Base-by-base conservation (phyloP, 352 stramenopile species). In the Globisporangium viniferum region DNA sequence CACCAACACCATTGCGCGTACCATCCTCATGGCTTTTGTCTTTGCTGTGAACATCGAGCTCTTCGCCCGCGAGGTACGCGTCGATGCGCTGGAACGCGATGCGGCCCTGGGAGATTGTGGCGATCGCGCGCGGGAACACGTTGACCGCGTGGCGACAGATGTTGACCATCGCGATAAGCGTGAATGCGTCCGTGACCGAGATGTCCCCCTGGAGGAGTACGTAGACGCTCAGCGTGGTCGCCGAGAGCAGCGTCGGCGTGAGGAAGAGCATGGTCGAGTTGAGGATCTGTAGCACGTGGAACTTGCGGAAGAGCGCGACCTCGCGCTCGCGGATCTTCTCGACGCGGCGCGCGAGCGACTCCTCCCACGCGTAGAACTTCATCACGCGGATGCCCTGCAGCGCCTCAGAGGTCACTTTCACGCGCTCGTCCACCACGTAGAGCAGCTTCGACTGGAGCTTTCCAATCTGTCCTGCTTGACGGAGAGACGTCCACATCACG, bases 381-480 rank as follows among this genome's bases (percentile, higher is more conserved):
- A 94, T 74, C 63, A 79, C 81, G 59, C 86, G 73, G 54, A 95
- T 89, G 9, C 88, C 90, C 12, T 78, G 62, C 10, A 98, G 73
- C 20, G 94, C 82, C 73, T 97, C 91, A 57, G 89, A 93, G 36
- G 92, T 86, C 68, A 95, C 83, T 72, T 94, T 92, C 18, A 97
- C 84, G 8, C 91, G 75, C 1, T 79, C 68, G 24, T 66, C 58
- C 20, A 66, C 66, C 4, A 73, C 66, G 6, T 27, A 59, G 5
- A 73, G 62, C 22, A 73, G 8, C 12, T 60, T 36, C 2, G 53
- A 55, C 8, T 68, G 70, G 5, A 59, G 15, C 7, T 18, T 33
- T 12, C 70, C 69, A 22, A 61, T 54, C 5, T 41, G 31, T 24
- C 36, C 24, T 6, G 62, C 51, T 39, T 60, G 53, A 24, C 27